Conservation (phyloP, 192 early-diverging fungal species). For the Coemansia sp. region DNA sequence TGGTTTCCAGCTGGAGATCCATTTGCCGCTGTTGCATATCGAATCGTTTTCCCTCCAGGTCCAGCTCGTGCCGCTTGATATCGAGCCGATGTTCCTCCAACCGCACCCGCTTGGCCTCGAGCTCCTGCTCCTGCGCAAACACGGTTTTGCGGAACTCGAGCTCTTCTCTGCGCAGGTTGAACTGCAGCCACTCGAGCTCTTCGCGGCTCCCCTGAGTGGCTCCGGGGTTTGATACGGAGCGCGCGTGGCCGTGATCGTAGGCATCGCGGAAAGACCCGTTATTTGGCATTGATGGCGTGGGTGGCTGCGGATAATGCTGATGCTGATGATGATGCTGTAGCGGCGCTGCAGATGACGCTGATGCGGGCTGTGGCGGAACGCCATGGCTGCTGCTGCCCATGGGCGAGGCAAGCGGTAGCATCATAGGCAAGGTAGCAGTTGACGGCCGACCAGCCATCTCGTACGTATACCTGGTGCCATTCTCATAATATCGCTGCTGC, state of each 20-base stretch:
- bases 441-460: slow-evolving; percentile 22
- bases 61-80: slow-evolving; percentile 33
- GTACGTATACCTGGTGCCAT: slow-evolving; percentile 10
- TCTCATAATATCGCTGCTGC: slow-evolving; percentile 19
- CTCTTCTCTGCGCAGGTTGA: slow-evolving; percentile 51
- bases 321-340: background rate
- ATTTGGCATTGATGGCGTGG: slow-evolving; percentile 6
- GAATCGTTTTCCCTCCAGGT: slow-evolving; percentile 36
- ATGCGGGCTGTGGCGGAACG: background rate
- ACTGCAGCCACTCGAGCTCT: slow-evolving; percentile 52
- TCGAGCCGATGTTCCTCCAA: slow-evolving; percentile 44
- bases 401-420: slow-evolving; percentile 28
- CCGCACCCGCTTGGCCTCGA: slow-evolving; percentile 34
- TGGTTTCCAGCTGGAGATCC: slow-evolving; percentile 41
- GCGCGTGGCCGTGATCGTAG: slow-evolving; percentile 4
- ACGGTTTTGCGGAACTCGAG: slow-evolving; percentile 47
- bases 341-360: background rate
- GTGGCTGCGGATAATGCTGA: background rate
- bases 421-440: slow-evolving; percentile 20
- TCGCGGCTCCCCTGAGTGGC: slow-evolving; percentile 32
- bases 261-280: slow-evolving; percentile 27
- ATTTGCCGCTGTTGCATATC: slow-evolving; percentile 28
- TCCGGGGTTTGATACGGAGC: background rate
- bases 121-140: slow-evolving; percentile 42
- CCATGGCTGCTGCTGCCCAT: slow-evolving; percentile 1